These are phyloP conservation scores for Holtermannia corniformis DNA, from an alignment of 768 basidiomycete genomes.

Conservation along the genomic window DNA sequence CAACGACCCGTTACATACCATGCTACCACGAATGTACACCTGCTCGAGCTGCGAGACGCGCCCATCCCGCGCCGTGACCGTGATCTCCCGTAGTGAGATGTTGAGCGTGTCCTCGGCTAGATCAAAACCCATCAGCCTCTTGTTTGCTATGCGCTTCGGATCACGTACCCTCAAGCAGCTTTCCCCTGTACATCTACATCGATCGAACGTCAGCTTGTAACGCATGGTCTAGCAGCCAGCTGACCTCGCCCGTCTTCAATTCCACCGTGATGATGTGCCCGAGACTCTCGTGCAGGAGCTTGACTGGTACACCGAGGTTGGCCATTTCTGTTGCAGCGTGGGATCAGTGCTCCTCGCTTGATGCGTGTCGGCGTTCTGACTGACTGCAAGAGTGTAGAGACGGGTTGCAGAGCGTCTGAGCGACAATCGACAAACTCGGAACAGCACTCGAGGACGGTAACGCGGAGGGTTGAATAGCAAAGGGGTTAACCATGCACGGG, in stretches of 20 bases:
- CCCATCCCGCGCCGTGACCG: slow-evolving; percentile 94
- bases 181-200: slow-evolving; percentile 69
- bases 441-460: neutral
- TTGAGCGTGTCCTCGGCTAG: slow-evolving; percentile 96
- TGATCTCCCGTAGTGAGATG: slow-evolving; percentile 91
- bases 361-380: too few relatives aligned
- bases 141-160: neutral
- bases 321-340: slow-evolving; percentile 22
- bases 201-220: neutral
- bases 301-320: slow-evolving; percentile 78
- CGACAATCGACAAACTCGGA: too few relatives aligned
- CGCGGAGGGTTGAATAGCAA: neutral
- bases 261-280: slow-evolving; percentile 98
- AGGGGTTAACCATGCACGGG: neutral
- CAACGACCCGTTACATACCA: slow-evolving; percentile 48
- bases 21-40: slow-evolving; percentile 96
- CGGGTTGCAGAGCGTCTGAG: too few relatives aligned
- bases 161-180: slow-evolving; percentile 81
- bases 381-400: too few relatives aligned
- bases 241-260: slow-evolving; percentile 82
- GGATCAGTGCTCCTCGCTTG: too few relatives aligned
- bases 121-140: neutral
- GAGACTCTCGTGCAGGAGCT: slow-evolving; percentile 89
- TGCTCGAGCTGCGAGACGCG: slow-evolving; percentile 98
- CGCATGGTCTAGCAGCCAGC: slow-evolving; percentile 6